Conservation (phyloP, 768 basidiomycete genomes). For the Leucosporidium scottii region DNA sequence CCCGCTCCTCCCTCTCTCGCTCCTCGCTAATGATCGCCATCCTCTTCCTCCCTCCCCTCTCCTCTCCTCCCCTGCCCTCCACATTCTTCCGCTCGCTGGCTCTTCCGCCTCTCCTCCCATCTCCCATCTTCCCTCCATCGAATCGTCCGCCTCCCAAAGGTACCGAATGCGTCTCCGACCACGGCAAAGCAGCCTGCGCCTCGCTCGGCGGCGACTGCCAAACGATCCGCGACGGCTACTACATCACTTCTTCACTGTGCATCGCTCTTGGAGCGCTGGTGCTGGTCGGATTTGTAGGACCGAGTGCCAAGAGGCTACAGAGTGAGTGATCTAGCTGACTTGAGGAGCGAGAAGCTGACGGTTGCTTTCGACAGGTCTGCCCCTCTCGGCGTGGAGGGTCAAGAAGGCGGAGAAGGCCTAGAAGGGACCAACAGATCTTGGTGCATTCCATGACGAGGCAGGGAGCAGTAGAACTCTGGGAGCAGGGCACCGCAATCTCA, state of each 20-base stretch:
- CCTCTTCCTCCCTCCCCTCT: constrained; percentile 34
- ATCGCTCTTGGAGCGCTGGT: constrained; percentile 66
- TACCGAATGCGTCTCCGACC: constrained; percentile 84
- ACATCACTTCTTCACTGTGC: constrained; percentile 72
- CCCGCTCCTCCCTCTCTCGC: constrained; percentile 33
- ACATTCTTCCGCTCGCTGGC: not conserved
- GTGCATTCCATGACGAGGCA: not conserved
- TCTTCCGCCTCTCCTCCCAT: not conserved
- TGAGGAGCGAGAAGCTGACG: not conserved
- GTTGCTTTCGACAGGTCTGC: constrained; percentile 17
- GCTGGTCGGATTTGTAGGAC: constrained; percentile 68
- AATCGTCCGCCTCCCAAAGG: constrained; percentile 48
- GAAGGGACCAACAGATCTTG: not conserved
- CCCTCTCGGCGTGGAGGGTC: constrained; percentile 33
- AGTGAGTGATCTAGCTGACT: too few species aligned
- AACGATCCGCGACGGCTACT: constrained; percentile 85
- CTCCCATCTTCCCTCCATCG: constrained; percentile 44
- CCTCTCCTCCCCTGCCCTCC: constrained; percentile 39
- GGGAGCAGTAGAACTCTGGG: too few species aligned
- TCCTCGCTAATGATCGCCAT: not conserved
- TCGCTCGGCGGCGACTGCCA: constrained; percentile 71
- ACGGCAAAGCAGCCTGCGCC: constrained; percentile 71
- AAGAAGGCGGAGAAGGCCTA: constrained; percentile 10
- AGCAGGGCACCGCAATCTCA: too few species aligned
- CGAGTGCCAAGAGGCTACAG: constrained; percentile 75